phyloP scores from a whole-genome alignment of 192 early-diverging fungal species.

The Podila verticillata region DNA sequence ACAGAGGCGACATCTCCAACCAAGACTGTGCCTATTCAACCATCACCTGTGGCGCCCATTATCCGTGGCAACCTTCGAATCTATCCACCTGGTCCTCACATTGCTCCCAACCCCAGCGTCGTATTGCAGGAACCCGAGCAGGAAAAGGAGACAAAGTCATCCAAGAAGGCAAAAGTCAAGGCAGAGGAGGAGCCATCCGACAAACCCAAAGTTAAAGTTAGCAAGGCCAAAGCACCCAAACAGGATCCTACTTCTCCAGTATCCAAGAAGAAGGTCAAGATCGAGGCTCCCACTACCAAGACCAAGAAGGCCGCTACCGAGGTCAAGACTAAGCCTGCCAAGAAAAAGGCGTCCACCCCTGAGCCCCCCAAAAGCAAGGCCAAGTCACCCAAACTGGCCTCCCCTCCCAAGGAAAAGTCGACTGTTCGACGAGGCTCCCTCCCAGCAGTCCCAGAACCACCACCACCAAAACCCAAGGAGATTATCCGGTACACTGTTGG shows the following conservation, averaged over 20 bases:
- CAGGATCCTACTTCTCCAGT: not conserved
- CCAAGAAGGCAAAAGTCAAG: constrained; percentile 7
- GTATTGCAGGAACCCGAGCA: not conserved
- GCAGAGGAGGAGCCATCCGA: not conserved
- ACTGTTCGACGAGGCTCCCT: constrained; percentile 19
- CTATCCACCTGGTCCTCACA: constrained; percentile 45
- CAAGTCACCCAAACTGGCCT: not conserved
- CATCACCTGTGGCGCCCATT: constrained; percentile 25
- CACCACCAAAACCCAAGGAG: constrained; percentile 40
- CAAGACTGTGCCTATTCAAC: constrained; percentile 5
- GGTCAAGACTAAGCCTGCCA: constrained; percentile 6
- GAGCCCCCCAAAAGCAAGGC: constrained; percentile 12
- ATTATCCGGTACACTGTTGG: constrained; percentile 48
- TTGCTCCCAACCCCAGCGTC: constrained; percentile 10
- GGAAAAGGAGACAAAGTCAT: not conserved
- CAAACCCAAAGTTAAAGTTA: not conserved
- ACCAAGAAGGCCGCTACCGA: not conserved
- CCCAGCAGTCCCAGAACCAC: constrained; percentile 38
- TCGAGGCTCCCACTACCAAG: not conserved
- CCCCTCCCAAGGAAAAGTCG: constrained; percentile 14
- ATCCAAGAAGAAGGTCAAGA: constrained; percentile 4
- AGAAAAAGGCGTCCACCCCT: not conserved
- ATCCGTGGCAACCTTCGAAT: constrained; percentile 49
- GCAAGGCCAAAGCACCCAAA: constrained; percentile 9
- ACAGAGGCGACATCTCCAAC: not conserved